A percentile compares a stretch with the other conserved stretches of the same genome.
These are phyloP conservation scores for Neurospora terricola DNA, from an alignment of 495 filamentous ascomycete genomes.

Conservation along the genomic window DNA sequence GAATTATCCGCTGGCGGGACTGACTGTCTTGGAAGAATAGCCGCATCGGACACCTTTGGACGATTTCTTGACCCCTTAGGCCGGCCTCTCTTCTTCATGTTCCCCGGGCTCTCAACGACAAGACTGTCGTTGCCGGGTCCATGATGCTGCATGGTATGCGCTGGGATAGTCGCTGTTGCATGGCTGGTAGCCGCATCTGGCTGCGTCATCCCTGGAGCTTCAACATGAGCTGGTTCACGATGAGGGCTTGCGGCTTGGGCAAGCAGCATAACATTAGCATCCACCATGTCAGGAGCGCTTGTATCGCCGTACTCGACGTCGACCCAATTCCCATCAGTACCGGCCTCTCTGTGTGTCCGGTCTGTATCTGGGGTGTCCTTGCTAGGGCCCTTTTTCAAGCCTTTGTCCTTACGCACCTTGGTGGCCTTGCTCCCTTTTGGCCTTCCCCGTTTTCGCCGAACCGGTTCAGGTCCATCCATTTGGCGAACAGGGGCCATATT, in stretches of 20 bases:
- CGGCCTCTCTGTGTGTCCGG: not conserved
- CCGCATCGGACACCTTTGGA: conserved; percentile 23
- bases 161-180: not conserved
- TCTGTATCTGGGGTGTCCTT: conserved; percentile 1
- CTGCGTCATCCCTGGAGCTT: not conserved
- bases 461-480: conserved; percentile 11
- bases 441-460: conserved; percentile 36
- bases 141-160: not conserved
- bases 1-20: conserved; percentile 3
- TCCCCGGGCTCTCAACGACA: conserved; percentile 10
- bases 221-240: not conserved
- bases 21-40: conserved; percentile 1
- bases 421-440: conserved; percentile 43
- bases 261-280: conserved; percentile 20
- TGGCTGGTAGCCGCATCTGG: not conserved
- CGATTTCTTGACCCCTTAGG: conserved; percentile 42
- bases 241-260: conserved; percentile 12
- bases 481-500: conserved; percentile 14
- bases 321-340: conserved; percentile 18
- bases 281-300: conserved; percentile 11
- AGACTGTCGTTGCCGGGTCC: not conserved
- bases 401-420: conserved; percentile 40
- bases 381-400: conserved; percentile 34
- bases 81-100: conserved; percentile 23
- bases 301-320: conserved; percentile 15